Evolutionary conservation across 306 rosid genomes (phyloP).

Genomic region (Erythrophleum fordii): DNA sequence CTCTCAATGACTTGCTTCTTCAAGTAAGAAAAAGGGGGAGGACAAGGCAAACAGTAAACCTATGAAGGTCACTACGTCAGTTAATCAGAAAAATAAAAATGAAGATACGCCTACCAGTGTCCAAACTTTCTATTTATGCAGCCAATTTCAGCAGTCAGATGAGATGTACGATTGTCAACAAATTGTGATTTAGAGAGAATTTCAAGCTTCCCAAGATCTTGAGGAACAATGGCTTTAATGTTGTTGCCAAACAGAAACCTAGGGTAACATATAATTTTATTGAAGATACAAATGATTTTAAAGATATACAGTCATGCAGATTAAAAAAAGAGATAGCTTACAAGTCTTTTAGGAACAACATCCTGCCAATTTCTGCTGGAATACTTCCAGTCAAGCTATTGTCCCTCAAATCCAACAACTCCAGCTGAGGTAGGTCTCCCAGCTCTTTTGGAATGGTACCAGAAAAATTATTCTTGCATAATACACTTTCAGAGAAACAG

Average conservation of each 20-base stretch:
- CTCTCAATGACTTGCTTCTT: not conserved
- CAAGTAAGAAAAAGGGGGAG: not conserved
- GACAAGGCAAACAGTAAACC: not conserved
- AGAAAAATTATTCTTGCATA: constrained; percentile 68
- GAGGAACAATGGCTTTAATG: constrained; percentile 58
- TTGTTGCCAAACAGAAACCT: constrained; percentile 72
- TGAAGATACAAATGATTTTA: constrained; percentile 28
- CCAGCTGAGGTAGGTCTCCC: constrained; percentile 63
- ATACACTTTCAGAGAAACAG: constrained; percentile 57
- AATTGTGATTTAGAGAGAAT: constrained; percentile 48
- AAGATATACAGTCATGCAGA: not conserved
- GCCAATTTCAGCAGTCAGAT: constrained; percentile 40
- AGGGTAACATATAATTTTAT: constrained; percentile 33
- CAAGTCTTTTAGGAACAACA: constrained; percentile 66
- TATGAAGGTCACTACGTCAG: constrained; percentile 9
- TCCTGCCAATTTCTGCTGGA: constrained; percentile 65
- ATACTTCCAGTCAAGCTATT: constrained; percentile 71
- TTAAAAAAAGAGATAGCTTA: constrained; percentile 53
- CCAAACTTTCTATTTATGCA: constrained; percentile 72
- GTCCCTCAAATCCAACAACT: constrained; percentile 83
- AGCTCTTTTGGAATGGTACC: constrained; percentile 85
- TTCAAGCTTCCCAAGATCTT: constrained; percentile 50
- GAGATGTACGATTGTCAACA: constrained; percentile 52
- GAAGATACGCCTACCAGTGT: constrained; percentile 55
- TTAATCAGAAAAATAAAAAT: constrained; percentile 2